These are phyloP conservation scores for Fusarium verrucosum DNA, from an alignment of 2,329 filamentous ascomycete genomes.

Conservation along the genomic window DNA sequence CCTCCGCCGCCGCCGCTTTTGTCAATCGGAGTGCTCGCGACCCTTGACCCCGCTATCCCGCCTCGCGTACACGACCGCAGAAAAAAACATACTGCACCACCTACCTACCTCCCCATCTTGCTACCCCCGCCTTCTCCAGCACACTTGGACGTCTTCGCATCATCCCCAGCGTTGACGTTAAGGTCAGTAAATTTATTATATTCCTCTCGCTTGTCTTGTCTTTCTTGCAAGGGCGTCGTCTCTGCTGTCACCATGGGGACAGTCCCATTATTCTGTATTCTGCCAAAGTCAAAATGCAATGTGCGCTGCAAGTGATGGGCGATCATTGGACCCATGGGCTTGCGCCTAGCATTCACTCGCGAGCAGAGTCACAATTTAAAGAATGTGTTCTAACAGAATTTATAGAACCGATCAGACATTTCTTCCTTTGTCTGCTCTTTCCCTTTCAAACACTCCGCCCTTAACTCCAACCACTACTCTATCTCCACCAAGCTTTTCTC, in stretches of 20 bases:
- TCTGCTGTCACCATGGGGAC: not conserved
- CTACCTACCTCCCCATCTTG: slow-evolving; percentile 38
- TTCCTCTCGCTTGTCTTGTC: not conserved
- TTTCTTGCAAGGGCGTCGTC: not conserved
- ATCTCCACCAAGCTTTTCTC: slow-evolving; percentile 26
- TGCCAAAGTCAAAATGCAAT: slow-evolving; percentile 9
- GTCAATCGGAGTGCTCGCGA: slow-evolving; percentile 40
- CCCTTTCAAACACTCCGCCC: slow-evolving; percentile 9
- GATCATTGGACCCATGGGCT: slow-evolving; percentile 9
- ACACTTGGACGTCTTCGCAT: slow-evolving; percentile 35
- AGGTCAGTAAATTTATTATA: slow-evolving; percentile 36
- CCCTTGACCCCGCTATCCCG: slow-evolving; percentile 49
- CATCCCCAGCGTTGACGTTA: slow-evolving; percentile 35
- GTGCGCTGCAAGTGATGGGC: slow-evolving; percentile 16
- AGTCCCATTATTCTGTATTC: not conserved
- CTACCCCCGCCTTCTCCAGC: slow-evolving; percentile 36
- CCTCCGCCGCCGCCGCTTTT: slow-evolving; percentile 37
- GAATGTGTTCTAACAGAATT: slow-evolving; percentile 5
- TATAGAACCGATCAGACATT: slow-evolving; percentile 20
- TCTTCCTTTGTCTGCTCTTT: slow-evolving; percentile 9
- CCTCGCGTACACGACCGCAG: slow-evolving; percentile 44
- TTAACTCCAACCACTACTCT: slow-evolving; percentile 21
- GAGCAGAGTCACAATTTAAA: not conserved
- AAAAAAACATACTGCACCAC: slow-evolving; percentile 40
- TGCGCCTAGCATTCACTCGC: slow-evolving; percentile 24